Base-by-base conservation (phyloP, 768 basidiomycete species). In the Epithele typhae region DNA sequence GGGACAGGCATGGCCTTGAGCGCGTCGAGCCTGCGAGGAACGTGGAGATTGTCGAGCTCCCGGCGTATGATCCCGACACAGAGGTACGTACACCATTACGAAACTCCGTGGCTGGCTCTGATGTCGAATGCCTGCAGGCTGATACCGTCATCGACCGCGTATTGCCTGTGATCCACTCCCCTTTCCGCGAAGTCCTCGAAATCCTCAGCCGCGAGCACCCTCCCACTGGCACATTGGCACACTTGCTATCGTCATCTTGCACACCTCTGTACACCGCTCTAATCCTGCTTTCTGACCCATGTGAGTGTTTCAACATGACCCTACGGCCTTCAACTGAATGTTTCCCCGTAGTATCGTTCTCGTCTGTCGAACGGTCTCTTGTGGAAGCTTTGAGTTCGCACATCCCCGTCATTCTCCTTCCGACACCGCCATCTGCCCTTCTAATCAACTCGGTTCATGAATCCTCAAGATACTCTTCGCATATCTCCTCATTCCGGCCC, bases 11-110 rank as follows among this genome's bases (percentile, higher is more conserved):
- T 54, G 83, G 82, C 1, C 67, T 82, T 3, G 83, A 87, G 59
- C 78, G 75, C 48, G 78, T 76, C 33, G 84, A 85, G 55, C 77
- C 83, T 7, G 70, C 74, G 11, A 68, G 75, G 52, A 87, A 87
- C 55, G 67, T 87, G 7, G 81, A 87, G 57, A 71, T 87, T 30
- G 55, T 78, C 33, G 74, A 75, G 42, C 53, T 82, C 5, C 69
- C 72, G 9, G 69, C 65, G 9, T 78, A 75, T 52, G 69, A 73
- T 40, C 59, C 64, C 41, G 61, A 66, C 21, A 56, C 65, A 34
- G 66, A 78, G 60, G 81, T 83, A 59, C 45, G 76, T 72, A 14
- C n/a, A n/a, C n/a, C 40, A 51, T 19, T 25, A 11, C 10, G 41
- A 43, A 46, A n/a, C 10, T 34, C 36, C 24, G 10, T 8, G 4